Evolutionary conservation across 2,329 filamentous ascomycete genomes (phyloP).

Genomic region (Colletotrichum kahawae): DNA sequence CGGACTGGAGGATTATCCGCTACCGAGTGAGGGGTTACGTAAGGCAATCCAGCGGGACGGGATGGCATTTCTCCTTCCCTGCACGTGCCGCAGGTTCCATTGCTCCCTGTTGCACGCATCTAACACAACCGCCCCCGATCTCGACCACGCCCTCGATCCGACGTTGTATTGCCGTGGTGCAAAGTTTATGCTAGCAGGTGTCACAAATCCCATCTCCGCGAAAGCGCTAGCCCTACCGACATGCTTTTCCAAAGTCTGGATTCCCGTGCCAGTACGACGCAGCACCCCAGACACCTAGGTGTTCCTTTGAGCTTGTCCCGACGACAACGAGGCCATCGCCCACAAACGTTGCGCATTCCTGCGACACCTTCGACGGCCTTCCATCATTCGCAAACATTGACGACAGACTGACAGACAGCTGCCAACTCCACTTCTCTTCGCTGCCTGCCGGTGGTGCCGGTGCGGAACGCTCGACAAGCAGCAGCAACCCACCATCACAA

Average conservation of each 20-base stretch:
- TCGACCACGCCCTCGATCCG: neutral
- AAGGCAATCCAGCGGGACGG: neutral
- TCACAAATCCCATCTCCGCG: neutral
- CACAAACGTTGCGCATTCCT: neutral
- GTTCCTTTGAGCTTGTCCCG: neutral
- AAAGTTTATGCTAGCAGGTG: neutral
- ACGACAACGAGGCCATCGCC: neutral
- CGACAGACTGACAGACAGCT: neutral
- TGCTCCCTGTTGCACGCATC: neutral
- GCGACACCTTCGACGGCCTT: neutral
- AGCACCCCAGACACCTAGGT: neutral
- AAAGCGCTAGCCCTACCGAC: neutral
- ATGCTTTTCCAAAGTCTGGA: neutral
- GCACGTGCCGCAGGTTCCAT: neutral
- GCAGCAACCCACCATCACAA: neutral
- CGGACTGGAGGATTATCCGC: neutral
- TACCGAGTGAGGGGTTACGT: fast-evolving
- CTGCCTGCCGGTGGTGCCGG: slow-evolving; percentile 2
- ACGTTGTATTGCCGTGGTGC: slow-evolving; percentile 3
- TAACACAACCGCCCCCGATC: neutral
- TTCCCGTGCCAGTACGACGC: neutral
- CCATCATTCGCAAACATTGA: neutral
- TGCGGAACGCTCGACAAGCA: neutral
- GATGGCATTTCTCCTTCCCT: neutral
- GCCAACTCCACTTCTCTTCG: neutral